A percentile compares a stretch with the other conserved stretches of the same genome.
Evolutionary conservation across 257 asterid species (phyloP).

Genomic region (Rauvolfia tetraphylla): DNA sequence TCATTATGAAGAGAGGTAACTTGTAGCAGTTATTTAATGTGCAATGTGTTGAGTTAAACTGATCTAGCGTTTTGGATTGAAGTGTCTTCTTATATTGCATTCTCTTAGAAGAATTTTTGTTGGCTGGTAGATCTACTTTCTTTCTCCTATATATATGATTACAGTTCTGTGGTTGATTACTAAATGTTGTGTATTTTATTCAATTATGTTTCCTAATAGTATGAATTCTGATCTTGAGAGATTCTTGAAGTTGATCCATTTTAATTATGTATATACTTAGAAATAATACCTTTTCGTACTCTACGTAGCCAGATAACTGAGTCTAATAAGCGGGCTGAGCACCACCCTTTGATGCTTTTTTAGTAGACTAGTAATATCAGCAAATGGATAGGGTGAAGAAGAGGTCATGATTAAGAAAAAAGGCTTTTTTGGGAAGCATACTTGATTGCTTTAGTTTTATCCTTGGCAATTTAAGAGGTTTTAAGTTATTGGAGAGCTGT

Average conservation of each 20-base stretch:
- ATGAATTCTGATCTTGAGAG: too few species aligned
- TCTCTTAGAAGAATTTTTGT: not conserved
- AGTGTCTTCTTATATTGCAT: constrained; percentile 2
- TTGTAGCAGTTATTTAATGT: constrained; percentile 1
- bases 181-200: not conserved
- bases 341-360: too few species aligned
- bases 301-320: not conserved
- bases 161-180: not conserved
- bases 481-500: too few species aligned
- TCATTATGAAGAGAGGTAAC: constrained; percentile 43
- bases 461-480: not conserved
- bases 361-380: not conserved
- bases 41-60: not conserved
- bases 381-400: too few species aligned
- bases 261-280: not conserved
- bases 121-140: not conserved
- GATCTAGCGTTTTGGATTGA: not conserved
- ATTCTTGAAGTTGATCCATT: not conserved
- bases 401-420: too few species aligned
- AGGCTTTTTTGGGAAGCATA: too few species aligned
- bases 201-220: too few species aligned
- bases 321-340: not conserved
- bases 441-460: not conserved
- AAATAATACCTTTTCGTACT: not conserved
- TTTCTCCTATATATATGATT: not conserved